A percentile compares a stretch with the other conserved stretches of the same genome.
Conservation (phyloP, 768 basidiomycete genomes). For the Chalciporus pseudorubinellus region DNA sequence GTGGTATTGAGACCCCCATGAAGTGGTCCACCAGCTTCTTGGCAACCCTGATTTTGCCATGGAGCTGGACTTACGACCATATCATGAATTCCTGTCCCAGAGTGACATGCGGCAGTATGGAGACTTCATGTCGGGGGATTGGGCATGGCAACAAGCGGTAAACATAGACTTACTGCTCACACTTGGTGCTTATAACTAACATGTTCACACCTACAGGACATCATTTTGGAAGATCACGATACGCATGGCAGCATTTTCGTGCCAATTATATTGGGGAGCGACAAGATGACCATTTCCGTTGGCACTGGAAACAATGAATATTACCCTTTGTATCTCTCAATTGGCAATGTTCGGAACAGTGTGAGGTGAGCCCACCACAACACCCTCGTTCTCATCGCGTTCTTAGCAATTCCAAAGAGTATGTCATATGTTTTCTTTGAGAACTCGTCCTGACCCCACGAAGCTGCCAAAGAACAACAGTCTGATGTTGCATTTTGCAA, state of each 20-base stretch:
- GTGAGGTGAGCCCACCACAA: slow-evolving; percentile 8
- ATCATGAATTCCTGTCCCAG: slow-evolving; percentile 1
- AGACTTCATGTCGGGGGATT: slow-evolving; percentile 14
- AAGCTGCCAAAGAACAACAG: slow-evolving; percentile 11
- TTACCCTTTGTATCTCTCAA: slow-evolving; percentile 13
- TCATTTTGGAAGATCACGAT: slow-evolving; percentile 15
- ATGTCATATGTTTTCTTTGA: slow-evolving; percentile 1
- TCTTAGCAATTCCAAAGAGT: slow-evolving; percentile 35
- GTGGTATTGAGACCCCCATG: slow-evolving; percentile 23
- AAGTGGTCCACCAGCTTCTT: slow-evolving; percentile 16
- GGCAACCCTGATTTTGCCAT: slow-evolving; percentile 21
- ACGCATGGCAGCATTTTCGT: slow-evolving; percentile 13
- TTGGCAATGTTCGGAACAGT: slow-evolving; percentile 14
- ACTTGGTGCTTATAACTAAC: background rate
- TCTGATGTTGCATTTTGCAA: slow-evolving; percentile 17
- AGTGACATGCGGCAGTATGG: background rate
- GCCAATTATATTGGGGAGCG: slow-evolving; percentile 14
- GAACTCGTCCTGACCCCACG: background rate
- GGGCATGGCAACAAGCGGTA: slow-evolving; percentile 11
- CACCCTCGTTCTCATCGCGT: slow-evolving; percentile 12
- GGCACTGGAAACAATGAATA: slow-evolving; percentile 13
- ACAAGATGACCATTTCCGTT: slow-evolving; percentile 16
- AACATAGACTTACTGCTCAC: background rate
- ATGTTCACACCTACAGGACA: slow-evolving; percentile 19
- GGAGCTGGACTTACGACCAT: slow-evolving; percentile 18